Base-by-base conservation (phyloP, 345 rosid genomes). In the Eutrema japonicum region DNA sequence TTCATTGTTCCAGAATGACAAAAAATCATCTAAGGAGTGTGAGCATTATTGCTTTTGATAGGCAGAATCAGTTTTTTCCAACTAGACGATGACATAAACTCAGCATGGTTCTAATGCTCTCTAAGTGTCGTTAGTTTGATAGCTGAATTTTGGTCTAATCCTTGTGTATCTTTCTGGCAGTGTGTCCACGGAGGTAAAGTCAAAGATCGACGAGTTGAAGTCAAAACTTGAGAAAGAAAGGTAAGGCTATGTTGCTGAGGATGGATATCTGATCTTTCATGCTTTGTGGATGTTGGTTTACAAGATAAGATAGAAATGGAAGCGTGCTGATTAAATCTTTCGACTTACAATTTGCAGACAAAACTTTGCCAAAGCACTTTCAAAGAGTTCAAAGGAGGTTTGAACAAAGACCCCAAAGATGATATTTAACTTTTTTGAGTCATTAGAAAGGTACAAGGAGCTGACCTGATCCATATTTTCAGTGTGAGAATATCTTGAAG, bases 301-400 rank as follows among this genome's bases (percentile, higher is more conserved):
- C 58, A 37, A 29, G 14, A 53, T 54, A 55, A 35, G 52, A 18
- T 69, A 27, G 27, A 29, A 36, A 54, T 53, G 64, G 26, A 61
- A 68, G 10, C 3, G 6, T 45, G 2, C 52, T 76, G 45, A 76
- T 70, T 14, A 30, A 26, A n/a, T 70, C 2, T 38, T n/a, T 43
- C 45, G 52, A 57, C n/a, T 46, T 33, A 46, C 53, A 68, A 29
- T 29, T 47, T 68, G 64, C 70, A 92, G 98, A 79, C 95, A 90
- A 73, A 78, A 65, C 78, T 80, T 90, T 73, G 77, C 83, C 26
- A 88, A 79, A 85, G 82, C 90, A 50, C 85, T 90, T 50, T 76
- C 86, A 40, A 88, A 86, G 83, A 88, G 86, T 87, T 83, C 93
- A 5, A 92, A 90, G 77, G 95, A 92, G 96, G 98, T 92, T 30